Evolutionary conservation across 208 protist genomes (phyloP), one percentile per base, ranked within the genome.

Genomic region (Phytomonas serpens): DNA sequence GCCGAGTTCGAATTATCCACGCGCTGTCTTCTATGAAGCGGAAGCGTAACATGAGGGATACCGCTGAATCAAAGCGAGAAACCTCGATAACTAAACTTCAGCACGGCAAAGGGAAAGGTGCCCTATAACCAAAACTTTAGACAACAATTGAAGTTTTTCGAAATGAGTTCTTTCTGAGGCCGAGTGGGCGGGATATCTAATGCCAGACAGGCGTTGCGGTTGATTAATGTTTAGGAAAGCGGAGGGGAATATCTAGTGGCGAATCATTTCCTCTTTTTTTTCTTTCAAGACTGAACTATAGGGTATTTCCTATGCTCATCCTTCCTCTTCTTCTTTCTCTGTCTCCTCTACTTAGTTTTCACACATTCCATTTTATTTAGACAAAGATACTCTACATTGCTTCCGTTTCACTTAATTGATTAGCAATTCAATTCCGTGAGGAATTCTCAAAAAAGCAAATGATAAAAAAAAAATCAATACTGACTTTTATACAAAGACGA

Each of bases 11-110:
- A 57, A 57, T 57, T 57, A 27, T 27, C 0, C 47, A 57, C 47
- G 47, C 47, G 27, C 47, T 57, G 23, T 57, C 47, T 57, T 57
- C 47, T 19, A 57, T 57, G 47, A 57, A 57, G 47, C 47, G 47
- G 47, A 27, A 57, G 19, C 19, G 19, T 57, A 27, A 10, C 23
- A 0, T 23, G 47, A 57, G 23, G 47, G 23, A 19, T 57, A 6
- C 16, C 47, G 5, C 0, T 0, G 47, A 57, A 27, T 27, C 47
- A 11, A 7, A 27, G 16, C 47, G 47, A 57, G 23, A 6, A 27
- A 57, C 47, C 23, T 2, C 47, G 47, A 27, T 57, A 57, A 27
- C 47, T 27, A 57, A 27, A 57, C 47, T 1, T 27, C 19, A 57
- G 5, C 16, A 6, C 4, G 19, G 19, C 19, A 57, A 27, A 27